Percentiles rank a stretch among this genome's conserved stretches.
Conservation (phyloP, 176 grass and related monocot genomes). For the Echinochloa phyllopogon region DNA sequence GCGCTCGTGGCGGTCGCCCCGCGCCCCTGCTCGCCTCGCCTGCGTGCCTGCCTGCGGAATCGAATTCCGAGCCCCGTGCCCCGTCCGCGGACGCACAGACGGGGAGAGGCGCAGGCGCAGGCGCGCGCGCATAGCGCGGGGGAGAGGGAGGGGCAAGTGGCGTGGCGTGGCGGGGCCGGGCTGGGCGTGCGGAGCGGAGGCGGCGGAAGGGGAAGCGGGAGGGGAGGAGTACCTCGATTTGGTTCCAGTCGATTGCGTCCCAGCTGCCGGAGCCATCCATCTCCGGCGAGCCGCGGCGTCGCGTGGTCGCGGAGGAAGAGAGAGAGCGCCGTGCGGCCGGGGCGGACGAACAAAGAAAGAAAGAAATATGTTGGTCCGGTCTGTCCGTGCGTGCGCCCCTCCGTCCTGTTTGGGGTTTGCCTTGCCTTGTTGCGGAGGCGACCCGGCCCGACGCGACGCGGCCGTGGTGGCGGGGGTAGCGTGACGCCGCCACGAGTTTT, state of each 20-base stretch:
- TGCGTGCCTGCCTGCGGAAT: background rate
- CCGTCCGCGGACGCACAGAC: background rate
- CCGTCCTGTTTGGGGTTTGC: background rate
- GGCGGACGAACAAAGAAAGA: too few relatives aligned
- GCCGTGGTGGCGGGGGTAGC: background rate
- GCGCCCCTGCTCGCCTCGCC: background rate
- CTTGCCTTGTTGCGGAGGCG: conserved; percentile 7
- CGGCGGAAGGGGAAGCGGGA: too few relatives aligned
- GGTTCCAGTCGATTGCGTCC: conserved; percentile 68
- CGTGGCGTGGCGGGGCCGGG: background rate
- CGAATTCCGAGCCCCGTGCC: background rate
- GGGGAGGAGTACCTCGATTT: conserved; percentile 39
- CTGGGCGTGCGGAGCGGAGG: background rate
- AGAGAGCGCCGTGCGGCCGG: too few relatives aligned
- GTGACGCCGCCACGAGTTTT: background rate
- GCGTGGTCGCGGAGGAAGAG: background rate
- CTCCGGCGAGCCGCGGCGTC: conserved; percentile 42
- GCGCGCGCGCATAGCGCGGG: background rate
- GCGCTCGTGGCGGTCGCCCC: background rate
- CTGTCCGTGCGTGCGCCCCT: background rate
- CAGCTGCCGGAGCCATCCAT: conserved; percentile 63
- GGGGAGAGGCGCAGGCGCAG: background rate
- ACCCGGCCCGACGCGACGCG: background rate
- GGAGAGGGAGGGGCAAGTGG: background rate
- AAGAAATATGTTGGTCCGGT: background rate